Base-by-base conservation (phyloP, 2,329 filamentous ascomycete genomes). In the Epichloe uncinata region DNA sequence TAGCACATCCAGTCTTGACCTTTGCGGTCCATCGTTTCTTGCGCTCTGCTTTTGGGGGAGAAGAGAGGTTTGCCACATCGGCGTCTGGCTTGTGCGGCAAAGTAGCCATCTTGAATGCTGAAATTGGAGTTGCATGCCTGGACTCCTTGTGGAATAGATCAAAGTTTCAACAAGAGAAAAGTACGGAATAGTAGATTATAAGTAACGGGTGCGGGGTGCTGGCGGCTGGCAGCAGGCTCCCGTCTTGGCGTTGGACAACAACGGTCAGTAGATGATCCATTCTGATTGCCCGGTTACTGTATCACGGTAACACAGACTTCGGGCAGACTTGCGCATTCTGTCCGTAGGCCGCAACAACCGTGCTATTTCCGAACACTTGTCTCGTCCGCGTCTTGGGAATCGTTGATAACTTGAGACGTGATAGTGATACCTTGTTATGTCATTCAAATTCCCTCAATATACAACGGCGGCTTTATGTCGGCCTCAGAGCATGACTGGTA, bases 1-100 rank as follows among this genome's bases (percentile, higher is more conserved):
- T 51, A 46, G 22, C 34, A 42, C 45, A 51, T n/a, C 45, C 49
- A 22, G 49, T 51, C 41, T 51, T 51, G 46, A 52, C 50, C 15
- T 52, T 49, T 18, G 47, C 20, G 11, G 50, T 42, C 46, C 41
- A 52, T 20, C 45, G 38, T 33, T 52, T 49, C 42, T 45, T 45
- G 42, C 47, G 42, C 42, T 36, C 18, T 34, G 42, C 9, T 20
- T 30, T 40, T 34, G 5, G 16, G 41, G 33, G 33, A 13, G 6
- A 9, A 20, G 41, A 38, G 15, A 1, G 5, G 3, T 13, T 33
- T 11, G 34, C 22, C 9, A 20, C 22, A n/a, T 30, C 34, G 35
- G n/a, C 22, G 33, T n/a, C 33, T n/a, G 22, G 6, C 20, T 30
- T 16, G n/a, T 35, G 35, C 7, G 34, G 20, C 18, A 30, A 30